These are phyloP conservation scores for Chalciporus chontae DNA, from an alignment of 768 basidiomycete genomes.

Conservation along the genomic window DNA sequence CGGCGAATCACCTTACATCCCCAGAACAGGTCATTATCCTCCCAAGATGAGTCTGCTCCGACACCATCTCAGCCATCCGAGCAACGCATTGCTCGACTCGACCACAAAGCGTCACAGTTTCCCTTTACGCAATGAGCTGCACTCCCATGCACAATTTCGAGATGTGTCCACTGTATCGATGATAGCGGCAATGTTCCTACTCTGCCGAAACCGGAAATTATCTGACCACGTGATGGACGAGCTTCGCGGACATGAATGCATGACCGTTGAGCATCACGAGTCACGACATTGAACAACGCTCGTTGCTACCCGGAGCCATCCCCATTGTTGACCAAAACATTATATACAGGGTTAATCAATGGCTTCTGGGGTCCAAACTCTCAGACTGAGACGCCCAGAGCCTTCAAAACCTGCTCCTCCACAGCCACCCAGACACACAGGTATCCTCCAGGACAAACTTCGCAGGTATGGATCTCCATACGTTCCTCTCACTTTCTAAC, in stretches of 20 bases:
- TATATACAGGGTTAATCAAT: constrained; percentile 23
- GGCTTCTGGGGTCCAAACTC: constrained; percentile 44
- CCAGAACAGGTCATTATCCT: constrained; percentile 9
- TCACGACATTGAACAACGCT: neutral
- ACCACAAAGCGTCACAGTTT: neutral
- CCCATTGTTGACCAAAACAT: no score
- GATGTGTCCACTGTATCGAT: neutral
- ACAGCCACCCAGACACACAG: constrained; percentile 47
- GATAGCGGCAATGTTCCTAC: neutral
- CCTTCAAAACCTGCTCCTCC: constrained; percentile 21
- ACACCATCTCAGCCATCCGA: neutral
- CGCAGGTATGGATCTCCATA: constrained; percentile 48
- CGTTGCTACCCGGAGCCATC: neutral
- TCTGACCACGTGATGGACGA: neutral
- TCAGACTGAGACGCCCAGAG: constrained; percentile 50
- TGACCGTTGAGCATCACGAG: neutral
- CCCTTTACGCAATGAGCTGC: neutral
- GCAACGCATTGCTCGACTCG: neutral
- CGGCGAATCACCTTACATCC: neutral
- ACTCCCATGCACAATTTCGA: neutral
- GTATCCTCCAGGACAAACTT: constrained; percentile 78
- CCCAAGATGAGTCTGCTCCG: neutral
- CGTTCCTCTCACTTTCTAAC: constrained; percentile 8
- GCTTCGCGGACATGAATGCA: neutral
- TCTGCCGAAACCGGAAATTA: neutral